Evolutionary conservation across 2,329 filamentous ascomycete species (phyloP).

Genomic region (Ophiocordyceps camponoti-rufipedis): DNA sequence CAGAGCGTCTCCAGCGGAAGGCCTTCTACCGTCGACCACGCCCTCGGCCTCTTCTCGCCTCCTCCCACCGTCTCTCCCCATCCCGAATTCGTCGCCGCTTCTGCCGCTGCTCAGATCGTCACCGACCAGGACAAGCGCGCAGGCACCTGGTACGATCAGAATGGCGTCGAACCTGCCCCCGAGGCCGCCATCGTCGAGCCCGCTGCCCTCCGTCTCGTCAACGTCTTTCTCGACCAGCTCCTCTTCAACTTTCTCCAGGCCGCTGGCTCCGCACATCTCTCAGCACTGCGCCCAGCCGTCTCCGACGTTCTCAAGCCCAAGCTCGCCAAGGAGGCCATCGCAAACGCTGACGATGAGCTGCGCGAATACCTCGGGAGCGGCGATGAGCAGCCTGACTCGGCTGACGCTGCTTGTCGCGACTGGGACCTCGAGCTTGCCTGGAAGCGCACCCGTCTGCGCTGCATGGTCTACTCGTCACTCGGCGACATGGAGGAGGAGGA

Average conservation of each 20-base stretch:
- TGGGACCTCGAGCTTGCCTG: slow-evolving; percentile 90
- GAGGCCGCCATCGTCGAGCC: slow-evolving; percentile 57
- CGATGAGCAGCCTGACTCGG: slow-evolving; percentile 54
- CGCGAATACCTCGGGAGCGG: slow-evolving; percentile 69
- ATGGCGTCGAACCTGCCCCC: slow-evolving; percentile 44
- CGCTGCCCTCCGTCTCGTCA: slow-evolving; percentile 60
- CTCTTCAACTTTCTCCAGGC: slow-evolving; percentile 77
- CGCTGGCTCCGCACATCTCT: slow-evolving; percentile 60
- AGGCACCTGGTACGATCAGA: slow-evolving; percentile 50
- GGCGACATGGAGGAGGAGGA: slow-evolving; percentile 97
- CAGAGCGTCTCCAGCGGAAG: slow-evolving; percentile 56
- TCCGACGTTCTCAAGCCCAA: slow-evolving; percentile 76
- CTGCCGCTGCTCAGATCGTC: slow-evolving; percentile 80
- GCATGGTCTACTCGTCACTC: slow-evolving; percentile 95
- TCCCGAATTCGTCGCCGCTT: slow-evolving; percentile 72
- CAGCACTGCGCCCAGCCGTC: slow-evolving; percentile 62
- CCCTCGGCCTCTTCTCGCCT: slow-evolving; percentile 38
- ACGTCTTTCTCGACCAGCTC: slow-evolving; percentile 84
- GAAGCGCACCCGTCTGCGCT: slow-evolving; percentile 81
- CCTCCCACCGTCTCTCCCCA: slow-evolving; percentile 53
- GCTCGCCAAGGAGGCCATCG: slow-evolving; percentile 68
- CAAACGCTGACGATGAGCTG: slow-evolving; percentile 70
- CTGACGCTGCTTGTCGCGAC: slow-evolving; percentile 28
- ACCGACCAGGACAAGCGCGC: slow-evolving; percentile 67
- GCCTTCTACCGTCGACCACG: slow-evolving; percentile 39